Base-by-base conservation (phyloP, 441 rosid species). In the Populus trichocarpa region DNA sequence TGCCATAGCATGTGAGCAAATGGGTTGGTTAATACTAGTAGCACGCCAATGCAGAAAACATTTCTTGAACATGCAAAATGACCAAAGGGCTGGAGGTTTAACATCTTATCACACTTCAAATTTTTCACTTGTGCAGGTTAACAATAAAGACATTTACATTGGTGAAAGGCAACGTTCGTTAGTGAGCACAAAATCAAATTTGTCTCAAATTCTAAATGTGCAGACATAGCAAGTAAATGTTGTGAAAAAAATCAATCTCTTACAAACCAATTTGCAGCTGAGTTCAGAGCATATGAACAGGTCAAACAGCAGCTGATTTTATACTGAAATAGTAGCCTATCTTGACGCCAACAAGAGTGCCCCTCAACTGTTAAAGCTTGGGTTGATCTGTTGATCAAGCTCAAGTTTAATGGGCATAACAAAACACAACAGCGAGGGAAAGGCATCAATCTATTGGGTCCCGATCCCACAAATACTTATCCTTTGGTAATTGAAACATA, bases 1-100 rank as follows among this genome's bases (percentile, higher is more conserved):
- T 42, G 25, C 61, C 74, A 36, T 83, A 79, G 6, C 61, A 83
- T 61, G n/a, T 25, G 13, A 16, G 70, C 3, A 64, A 75, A 70
- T 5, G 25, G 42, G 32, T 59, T 65, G 61, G 67, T 72, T 74
- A 64, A 50, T 69, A 16, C 33, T 11, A 28, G 35, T 71, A 78
- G 77, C 75, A 36, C 71, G 30, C 70, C 16, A 30, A 72, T 38
- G 66, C 26, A 64, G 28, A 30, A 63, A 63, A 67, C 30, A 13
- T 53, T 20, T 8, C 3, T 25, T 67, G 35, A 25, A 28, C 26
- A 38, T 28, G 65, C 23, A 8, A 1, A 74, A 64, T n/a, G 35
- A 74, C 33, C 36, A 71, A 28, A 23, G 28, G 33, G 26, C 3
- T 3, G 22, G 25, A 67, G 69, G 16, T 61, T 6, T 65, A 38